Base-by-base conservation (phyloP, 371 early-diverging fungal species). In the Apophysomyces ossiformis region DNA sequence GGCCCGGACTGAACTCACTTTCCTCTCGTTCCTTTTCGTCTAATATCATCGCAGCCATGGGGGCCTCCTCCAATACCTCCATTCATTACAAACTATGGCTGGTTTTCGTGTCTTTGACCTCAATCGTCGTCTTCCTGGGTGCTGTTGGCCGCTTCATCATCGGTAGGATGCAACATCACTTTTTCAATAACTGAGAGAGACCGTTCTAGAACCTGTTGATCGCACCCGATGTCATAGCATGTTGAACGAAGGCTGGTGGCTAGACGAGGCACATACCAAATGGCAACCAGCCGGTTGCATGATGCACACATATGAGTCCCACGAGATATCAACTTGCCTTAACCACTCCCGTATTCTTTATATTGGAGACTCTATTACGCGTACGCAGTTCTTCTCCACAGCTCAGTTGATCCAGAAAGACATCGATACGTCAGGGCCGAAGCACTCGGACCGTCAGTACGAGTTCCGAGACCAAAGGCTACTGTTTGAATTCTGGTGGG, bases 241-340 rank as follows among this genome's bases (percentile, higher is more conserved):
- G 63, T 69, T 86, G 7, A 76, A 81, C 38, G 71, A 82, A n/a
- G 84, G 82, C 6, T 71, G 71, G 65, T 86, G 85, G 87, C 65
- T 74, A 37, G 76, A 77, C 32, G 57, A 59, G 0, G 60, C 38
- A 35, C 67, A 39, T 47, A 67, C 65, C 11, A 70, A 73, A 32
- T 90, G 90, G 90, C 83, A 87, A 44, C 88, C 90, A 4, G 65
- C 78, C 7, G 85, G 86, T 1, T 90, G 90, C 61, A 85, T 87
- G 80, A 67, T 82, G 47, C 80, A 84, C 13, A 70, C 72, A 7
- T 90, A 90, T 69, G 70, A 68, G 39, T 58, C 66, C 1, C 38
- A 67, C 6, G 79, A 86, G 5, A 66, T 85, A 7, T 38, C 61
- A 2, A 61, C 57, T n/a, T 92, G 93, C 50, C 62, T 86, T 5